Percentiles rank a stretch among this genome's conserved stretches.
phyloP scores from a whole-genome alignment of 1,139 yeast species.

The Nakaseomyces uthaithaninus region DNA sequence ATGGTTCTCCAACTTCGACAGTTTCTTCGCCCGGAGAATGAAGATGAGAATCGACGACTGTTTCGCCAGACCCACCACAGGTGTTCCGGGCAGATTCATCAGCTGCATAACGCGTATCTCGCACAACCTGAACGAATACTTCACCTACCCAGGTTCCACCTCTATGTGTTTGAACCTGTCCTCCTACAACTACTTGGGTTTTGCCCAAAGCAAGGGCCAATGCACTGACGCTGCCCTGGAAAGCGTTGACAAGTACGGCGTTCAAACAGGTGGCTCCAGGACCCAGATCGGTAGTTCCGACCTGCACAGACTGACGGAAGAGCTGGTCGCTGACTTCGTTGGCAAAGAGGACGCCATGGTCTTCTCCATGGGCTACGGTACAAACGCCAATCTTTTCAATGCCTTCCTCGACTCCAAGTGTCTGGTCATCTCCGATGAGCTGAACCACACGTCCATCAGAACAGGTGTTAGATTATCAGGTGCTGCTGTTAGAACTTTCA shows the following conservation, averaged over 20 bases:
- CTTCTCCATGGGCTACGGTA: conserved; percentile 92
- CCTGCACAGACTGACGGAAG: conserved; percentile 67
- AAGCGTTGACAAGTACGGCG: conserved; percentile 59
- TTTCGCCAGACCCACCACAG: conserved; percentile 89
- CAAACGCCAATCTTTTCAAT: conserved; percentile 85
- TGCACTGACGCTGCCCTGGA: conserved; percentile 77
- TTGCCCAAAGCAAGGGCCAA: conserved; percentile 88
- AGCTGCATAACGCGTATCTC: conserved; percentile 71
- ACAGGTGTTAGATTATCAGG: conserved; percentile 92
- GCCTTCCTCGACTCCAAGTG: conserved; percentile 81
- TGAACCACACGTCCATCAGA: conserved; percentile 92
- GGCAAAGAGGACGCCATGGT: conserved; percentile 86
- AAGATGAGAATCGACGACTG: conserved; percentile 89
- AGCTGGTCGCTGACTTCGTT: conserved; percentile 70
- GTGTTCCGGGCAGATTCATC: conserved; percentile 92
- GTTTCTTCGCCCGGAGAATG: conserved; percentile 85
- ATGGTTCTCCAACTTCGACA: conserved; percentile 88
- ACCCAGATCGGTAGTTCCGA: conserved; percentile 67
- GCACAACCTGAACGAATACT: conserved; percentile 46
- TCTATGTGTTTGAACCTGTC: conserved; percentile 78
- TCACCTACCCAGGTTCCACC: conserved; percentile 66
- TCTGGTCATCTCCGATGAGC: conserved; percentile 84
- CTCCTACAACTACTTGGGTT: conserved; percentile 89
- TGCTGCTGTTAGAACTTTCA: conserved; percentile 85
- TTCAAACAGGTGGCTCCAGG: conserved; percentile 74